A percentile compares a stretch with the other conserved stretches of the same genome.
phyloP scores from a whole-genome alignment of 257 asterid species.

The Hygrophila difformis region DNA sequence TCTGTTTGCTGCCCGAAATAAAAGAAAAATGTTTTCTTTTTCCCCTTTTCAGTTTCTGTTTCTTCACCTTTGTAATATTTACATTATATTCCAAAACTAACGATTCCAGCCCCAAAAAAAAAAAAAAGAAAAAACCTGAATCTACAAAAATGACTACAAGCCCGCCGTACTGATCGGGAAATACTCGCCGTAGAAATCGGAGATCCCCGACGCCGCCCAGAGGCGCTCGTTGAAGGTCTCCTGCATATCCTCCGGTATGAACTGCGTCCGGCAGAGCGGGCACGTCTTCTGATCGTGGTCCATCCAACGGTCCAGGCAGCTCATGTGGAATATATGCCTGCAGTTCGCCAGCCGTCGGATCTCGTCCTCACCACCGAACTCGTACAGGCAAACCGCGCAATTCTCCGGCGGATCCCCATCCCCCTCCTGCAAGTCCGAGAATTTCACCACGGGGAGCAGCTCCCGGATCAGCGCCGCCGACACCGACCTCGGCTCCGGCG shows the following conservation, averaged over 20 bases:
- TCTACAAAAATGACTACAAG: conserved; percentile 32
- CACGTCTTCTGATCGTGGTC: conserved; percentile 98
- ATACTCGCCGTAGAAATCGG: conserved; percentile 72
- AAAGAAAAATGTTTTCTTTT: too few relatives aligned
- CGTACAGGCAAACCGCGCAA: conserved; percentile 89
- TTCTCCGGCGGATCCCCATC: conserved; percentile 59
- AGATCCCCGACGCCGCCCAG: conserved; percentile 80
- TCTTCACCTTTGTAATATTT: conserved; percentile 21
- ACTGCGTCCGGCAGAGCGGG: conserved; percentile 77
- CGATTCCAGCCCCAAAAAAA: too few relatives aligned
- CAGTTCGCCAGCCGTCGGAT: conserved; percentile 82
- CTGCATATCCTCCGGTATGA: conserved; percentile 85
- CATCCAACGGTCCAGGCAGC: conserved; percentile 98
- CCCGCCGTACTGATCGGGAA: conserved; percentile 47
- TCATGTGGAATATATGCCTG: conserved; percentile 71
- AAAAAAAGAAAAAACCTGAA: neutral
- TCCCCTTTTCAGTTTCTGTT: conserved; percentile 5
- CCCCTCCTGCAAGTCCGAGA: conserved; percentile 44
- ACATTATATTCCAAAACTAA: conserved; percentile 16
- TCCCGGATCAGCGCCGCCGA: conserved; percentile 76
- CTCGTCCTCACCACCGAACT: conserved; percentile 73
- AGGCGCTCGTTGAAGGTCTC: conserved; percentile 73
- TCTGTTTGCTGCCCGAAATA: too few relatives aligned
- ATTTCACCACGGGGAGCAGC: conserved; percentile 70
- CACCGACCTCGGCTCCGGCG: conserved; percentile 35